Percentiles rank a stretch among this genome's conserved stretches.
Evolutionary conservation across 257 asterid species (phyloP).

Genomic region (Osmanthus fragrans): DNA sequence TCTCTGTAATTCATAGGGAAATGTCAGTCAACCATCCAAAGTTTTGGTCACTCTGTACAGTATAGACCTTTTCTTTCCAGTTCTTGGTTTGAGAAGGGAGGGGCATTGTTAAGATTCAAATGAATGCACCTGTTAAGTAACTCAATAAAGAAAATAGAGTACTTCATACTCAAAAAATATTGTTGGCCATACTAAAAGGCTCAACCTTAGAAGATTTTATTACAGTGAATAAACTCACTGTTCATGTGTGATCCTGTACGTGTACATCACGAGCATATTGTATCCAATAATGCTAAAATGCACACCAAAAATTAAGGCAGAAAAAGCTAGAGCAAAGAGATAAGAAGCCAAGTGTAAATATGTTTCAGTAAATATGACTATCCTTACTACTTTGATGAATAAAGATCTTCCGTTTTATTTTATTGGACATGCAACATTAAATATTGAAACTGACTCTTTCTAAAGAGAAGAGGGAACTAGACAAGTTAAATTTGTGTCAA

Average conservation of each 20-base stretch:
- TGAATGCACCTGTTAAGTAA: conserved; percentile 9
- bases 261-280: neutral
- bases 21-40: conserved; percentile 16
- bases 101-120: conserved; percentile 1
- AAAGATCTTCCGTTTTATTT: conserved; percentile 4
- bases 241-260: neutral
- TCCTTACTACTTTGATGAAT: neutral
- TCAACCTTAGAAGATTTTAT: conserved; percentile 14
- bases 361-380: conserved; percentile 18
- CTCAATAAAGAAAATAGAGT: neutral
- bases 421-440: neutral
- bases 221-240: neutral
- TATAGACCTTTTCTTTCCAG: neutral
- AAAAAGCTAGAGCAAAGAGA: conserved; percentile 17
- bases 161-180: neutral
- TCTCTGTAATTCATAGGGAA: conserved; percentile 59
- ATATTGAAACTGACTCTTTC: neutral
- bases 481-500: neutral
- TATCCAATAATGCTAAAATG: conserved; percentile 4
- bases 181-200: neutral
- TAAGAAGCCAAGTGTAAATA: neutral
- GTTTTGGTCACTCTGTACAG: conserved; percentile 15
- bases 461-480: neutral
- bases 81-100: neutral
- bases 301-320: neutral